Conservation (phyloP, 2,329 filamentous ascomycete species). For the Thelonectria blattea region DNA sequence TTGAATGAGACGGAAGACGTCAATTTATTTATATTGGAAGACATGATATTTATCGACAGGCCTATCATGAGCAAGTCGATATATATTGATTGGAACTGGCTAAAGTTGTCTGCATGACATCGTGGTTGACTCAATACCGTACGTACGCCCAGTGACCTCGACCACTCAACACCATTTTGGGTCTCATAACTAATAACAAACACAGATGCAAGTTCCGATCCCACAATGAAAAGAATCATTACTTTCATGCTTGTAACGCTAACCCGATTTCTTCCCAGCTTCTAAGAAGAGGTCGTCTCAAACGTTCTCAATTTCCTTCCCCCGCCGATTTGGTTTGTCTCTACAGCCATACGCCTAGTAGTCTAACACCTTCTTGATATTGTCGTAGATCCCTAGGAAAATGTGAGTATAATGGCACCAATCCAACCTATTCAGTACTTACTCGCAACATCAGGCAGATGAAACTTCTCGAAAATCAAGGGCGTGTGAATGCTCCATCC, state of each 20-base stretch:
- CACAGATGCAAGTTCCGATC: background rate
- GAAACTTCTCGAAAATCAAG: slow-evolving; percentile 78
- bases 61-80: too few species aligned
- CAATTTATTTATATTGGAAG: too few species aligned
- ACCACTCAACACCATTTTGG: too few species aligned
- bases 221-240: background rate
- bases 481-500: slow-evolving; percentile 90
- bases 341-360: slow-evolving; percentile 53
- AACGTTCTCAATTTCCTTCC: background rate
- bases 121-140: too few species aligned
- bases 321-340: background rate
- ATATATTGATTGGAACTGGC: too few species aligned
- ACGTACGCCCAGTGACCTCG: too few species aligned
- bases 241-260: background rate
- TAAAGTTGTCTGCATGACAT: too few species aligned
- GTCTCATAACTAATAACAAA: too few species aligned
- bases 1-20: too few species aligned
- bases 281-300: background rate
- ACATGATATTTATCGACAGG: too few species aligned
- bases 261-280: background rate
- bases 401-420: slow-evolving; percentile 14
- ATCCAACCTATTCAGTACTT: slow-evolving; percentile 52
- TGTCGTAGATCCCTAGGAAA: slow-evolving; percentile 69
- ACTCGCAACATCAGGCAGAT: slow-evolving; percentile 87
- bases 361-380: slow-evolving; percentile 69